Percentiles rank a stretch among this genome's conserved stretches.
phyloP scores from a whole-genome alignment of 2,329 filamentous ascomycete genomes.

The Colletotrichum agaves region DNA sequence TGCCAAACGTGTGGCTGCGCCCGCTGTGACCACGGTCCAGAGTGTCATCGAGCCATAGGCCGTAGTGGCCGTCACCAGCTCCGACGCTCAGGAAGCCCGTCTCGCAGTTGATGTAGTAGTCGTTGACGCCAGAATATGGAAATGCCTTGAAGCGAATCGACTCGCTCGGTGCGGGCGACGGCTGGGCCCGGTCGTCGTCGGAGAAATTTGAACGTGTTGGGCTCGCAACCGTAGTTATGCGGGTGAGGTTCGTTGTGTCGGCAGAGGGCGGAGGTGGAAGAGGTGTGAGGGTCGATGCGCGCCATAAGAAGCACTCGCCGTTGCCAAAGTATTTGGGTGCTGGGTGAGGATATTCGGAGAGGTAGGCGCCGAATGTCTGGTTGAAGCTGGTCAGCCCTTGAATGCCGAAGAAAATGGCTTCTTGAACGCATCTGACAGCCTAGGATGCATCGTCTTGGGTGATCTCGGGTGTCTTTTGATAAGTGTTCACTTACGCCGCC shows the following conservation, averaged over 20 bases:
- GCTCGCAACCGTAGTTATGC: constrained; percentile 54
- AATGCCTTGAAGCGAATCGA: constrained; percentile 96
- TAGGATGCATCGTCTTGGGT: background rate
- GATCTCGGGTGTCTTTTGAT: background rate
- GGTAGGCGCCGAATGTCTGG: constrained; percentile 89
- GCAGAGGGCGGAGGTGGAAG: constrained; percentile 62
- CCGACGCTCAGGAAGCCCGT: constrained; percentile 85
- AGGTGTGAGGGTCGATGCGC: constrained; percentile 68
- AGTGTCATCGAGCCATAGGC: constrained; percentile 90
- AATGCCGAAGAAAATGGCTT: background rate
- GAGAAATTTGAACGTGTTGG: constrained; percentile 39
- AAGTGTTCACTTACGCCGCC: constrained; percentile 70
- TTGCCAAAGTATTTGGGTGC: constrained; percentile 91
- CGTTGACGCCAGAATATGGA: constrained; percentile 94
- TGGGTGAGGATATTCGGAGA: constrained; percentile 88
- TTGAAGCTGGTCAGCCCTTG: background rate
- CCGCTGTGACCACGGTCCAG: constrained; percentile 87
- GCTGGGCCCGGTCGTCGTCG: constrained; percentile 41
- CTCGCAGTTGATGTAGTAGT: constrained; percentile 96
- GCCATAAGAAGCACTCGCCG: constrained; percentile 86
- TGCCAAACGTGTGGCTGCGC: constrained; percentile 90
- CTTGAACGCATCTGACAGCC: background rate
- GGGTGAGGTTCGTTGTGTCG: constrained; percentile 59
- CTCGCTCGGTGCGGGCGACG: constrained; percentile 68
- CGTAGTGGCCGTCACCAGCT: constrained; percentile 89